phyloP scores from a whole-genome alignment of 768 basidiomycete species.

The Collybia nuda region DNA sequence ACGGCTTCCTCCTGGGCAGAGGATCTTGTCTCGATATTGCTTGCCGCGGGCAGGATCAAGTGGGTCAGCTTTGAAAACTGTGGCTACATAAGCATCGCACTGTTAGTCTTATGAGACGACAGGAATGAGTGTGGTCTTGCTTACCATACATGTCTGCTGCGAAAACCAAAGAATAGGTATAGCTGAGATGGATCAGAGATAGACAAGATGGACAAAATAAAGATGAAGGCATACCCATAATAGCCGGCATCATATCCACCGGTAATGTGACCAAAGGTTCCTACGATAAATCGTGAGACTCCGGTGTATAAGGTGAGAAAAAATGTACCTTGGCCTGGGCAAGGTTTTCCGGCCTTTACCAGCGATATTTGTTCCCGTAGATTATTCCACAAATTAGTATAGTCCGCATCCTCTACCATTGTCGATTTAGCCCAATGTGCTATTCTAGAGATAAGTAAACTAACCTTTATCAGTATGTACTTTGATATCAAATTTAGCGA shows the following conservation, averaged over 20 bases:
- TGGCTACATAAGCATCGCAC: conserved; percentile 33
- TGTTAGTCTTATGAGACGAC: not conserved
- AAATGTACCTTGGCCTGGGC: conserved; percentile 63
- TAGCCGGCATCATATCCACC: conserved; percentile 73
- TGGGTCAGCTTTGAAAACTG: conserved; percentile 81
- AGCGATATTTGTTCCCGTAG: conserved; percentile 70
- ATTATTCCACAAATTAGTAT: conserved; percentile 78
- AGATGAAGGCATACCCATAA: conserved; percentile 48
- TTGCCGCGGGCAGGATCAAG: conserved; percentile 66
- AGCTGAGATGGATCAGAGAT: conserved; percentile 25
- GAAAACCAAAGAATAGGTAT: conserved; percentile 72
- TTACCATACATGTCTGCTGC: conserved; percentile 58
- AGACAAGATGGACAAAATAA: not conserved
- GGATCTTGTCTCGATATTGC: conserved; percentile 74
- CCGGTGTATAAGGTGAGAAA: not conserved
- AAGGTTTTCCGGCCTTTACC: conserved; percentile 57
- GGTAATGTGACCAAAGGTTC: conserved; percentile 73
- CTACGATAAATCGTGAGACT: conserved; percentile 18
- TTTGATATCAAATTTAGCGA: conserved; percentile 75
- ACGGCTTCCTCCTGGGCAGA: conserved; percentile 71
- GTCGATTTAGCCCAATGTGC: no score
- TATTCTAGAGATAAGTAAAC: not conserved
- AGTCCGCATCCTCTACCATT: conserved; percentile 55
- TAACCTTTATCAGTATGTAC: conserved; percentile 70
- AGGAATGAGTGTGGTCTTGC: conserved; percentile 1